Evolutionary conservation across 2,329 filamentous ascomycete species (phyloP), one percentile per base, ranked within the genome.

Genomic region (Penicillium psychrosexuale): DNA sequence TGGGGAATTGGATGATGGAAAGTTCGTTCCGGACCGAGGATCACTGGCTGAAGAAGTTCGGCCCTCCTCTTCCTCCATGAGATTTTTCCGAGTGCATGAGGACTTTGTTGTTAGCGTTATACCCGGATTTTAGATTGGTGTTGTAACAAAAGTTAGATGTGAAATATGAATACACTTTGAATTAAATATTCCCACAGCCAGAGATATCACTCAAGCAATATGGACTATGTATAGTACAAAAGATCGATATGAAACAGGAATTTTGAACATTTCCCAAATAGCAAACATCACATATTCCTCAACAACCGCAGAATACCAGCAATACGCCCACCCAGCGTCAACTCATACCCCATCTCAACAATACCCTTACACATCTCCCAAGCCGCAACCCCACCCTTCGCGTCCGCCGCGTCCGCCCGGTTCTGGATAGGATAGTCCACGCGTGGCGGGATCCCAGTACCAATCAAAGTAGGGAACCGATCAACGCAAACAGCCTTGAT

Each of bases 401-500:
- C 43, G 45, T 62, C 61, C 22, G 40, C 44, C 27, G 75, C 70
- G 47, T 77, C 76, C 44, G 79, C 77, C 56, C 86, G 85, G 67
- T 85, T 82, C 4, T 75, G 70, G 15, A 99, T 84, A 2, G 94
- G 93, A 72, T 97, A 96, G 67, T 87, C 86, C 62, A 96, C 82
- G 5, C 88, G 84, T 1, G 81, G 80, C 2, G 94, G 94, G 55
- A 99, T 97, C 5, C 81, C 79, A 7, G 94, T 99, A 60, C 86
- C 80, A 58, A 84, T 69, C 28, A 79, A 27, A 27, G 69, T 70
- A 0, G 80, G 78, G 67, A 78, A 84, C 70, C 56, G 89, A 77
- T 99, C 94, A 58, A 85, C 80, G 68, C 91, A 96, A 31, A 99
- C 79, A 53, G 88, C 85, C 78, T 99, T 99, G 61, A 86, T 73